Evolutionary conservation across 2,329 filamentous ascomycete genomes (phyloP), one percentile per base, ranked within the genome.

Genomic region (Cryphonectria naterciae): DNA sequence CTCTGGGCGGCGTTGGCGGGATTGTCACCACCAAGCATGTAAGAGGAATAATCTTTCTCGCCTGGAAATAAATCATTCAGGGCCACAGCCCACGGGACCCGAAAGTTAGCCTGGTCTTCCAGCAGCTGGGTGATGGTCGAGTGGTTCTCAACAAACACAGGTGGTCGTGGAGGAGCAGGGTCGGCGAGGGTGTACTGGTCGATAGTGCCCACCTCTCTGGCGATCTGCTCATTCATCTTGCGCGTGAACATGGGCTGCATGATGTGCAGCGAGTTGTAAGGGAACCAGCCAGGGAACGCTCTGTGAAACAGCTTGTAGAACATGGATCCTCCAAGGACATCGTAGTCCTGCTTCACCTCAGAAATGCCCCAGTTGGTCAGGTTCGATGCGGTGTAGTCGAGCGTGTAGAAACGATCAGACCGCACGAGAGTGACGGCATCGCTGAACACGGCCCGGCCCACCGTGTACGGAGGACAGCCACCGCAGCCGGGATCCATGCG

Each of bases 351-450:
- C 46, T 78, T 75, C 1, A 81, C 80, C 71, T 83, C 81, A 41
- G 82, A 83, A 72, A 79, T 82, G 3, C 83, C 83, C 82, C 82
- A 85, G 32, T 78, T 81, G 0, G 83, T 85, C 43, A 85, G 76
- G 70, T 79, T 81, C 1, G 78, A 76, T 5, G 80, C 78, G 2
- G 77, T 85, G 73, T 81, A 85, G 73, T 85, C 84, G 32, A 84
- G 68, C 0, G 88, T 89, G 75, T 87, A 86, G 80, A 90, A 90
- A 5, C 88, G 81, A 74, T 90, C 88, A 0, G 84, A 85, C 10
- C 89, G 84, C 3, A 91, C 87, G 13, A 90, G 81, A 0, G 85
- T 85, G 1, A 89, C 83, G 4, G 88, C 89, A 74, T 91, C 89
- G 1, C 87, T 88, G 28, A 91, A 80, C 13, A 90, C 84, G 54